phyloP scores from a whole-genome alignment of 805 yeast species.

The Jamesozyma rosinii region DNA sequence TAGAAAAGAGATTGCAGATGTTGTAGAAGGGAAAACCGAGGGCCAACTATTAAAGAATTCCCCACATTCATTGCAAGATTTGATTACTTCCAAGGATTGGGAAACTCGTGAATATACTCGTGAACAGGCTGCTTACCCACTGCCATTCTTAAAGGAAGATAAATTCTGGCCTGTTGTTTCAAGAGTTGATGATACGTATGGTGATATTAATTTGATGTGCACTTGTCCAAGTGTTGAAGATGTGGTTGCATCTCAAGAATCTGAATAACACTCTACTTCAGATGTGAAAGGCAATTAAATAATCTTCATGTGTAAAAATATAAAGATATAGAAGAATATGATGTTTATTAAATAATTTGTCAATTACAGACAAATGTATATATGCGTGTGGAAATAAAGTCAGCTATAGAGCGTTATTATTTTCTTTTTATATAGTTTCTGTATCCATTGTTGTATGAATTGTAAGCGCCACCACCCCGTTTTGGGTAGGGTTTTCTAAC shows the following conservation, averaged over 20 bases:
- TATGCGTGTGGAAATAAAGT: background rate
- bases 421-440: background rate
- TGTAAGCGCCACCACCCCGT: conserved; percentile 2
- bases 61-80: conserved; percentile 82
- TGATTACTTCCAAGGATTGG: conserved; percentile 68
- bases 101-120: conserved; percentile 75
- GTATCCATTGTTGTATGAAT: background rate
- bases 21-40: conserved; percentile 53
- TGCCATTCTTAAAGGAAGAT: conserved; percentile 57
- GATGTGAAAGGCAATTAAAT: background rate
- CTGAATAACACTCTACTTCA: background rate
- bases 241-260: conserved; percentile 25
- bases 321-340: background rate
- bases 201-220: conserved; percentile 86
- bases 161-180: conserved; percentile 96
- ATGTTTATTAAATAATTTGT: too few species aligned
- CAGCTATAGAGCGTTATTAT: background rate
- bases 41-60: conserved; percentile 76
- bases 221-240: conserved; percentile 87
- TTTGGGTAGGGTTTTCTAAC: conserved; percentile 6
- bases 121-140: conserved; percentile 88
- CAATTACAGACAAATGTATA: background rate
- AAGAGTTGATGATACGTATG: conserved; percentile 88
- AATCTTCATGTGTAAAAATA: background rate
- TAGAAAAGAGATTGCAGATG: conserved; percentile 68